Percentiles rank a stretch among this genome's conserved stretches.
These are phyloP conservation scores for Rhizopus stolonifer DNA, from an alignment of 371 early-diverging fungal species.

Conservation along the genomic window DNA sequence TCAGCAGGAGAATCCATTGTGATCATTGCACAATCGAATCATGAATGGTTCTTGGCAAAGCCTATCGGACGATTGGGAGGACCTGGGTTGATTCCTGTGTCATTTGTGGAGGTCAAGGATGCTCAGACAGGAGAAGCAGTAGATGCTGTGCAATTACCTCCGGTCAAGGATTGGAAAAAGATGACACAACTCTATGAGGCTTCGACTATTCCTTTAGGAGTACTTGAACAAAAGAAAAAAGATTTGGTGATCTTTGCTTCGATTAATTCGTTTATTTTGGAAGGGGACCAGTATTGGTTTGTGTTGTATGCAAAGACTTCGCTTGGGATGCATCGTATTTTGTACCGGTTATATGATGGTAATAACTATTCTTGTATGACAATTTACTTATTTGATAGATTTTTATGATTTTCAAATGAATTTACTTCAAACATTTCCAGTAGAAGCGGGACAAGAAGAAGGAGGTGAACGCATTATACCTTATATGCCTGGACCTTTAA, in stretches of 20 bases:
- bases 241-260: constrained; percentile 45
- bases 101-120: constrained; percentile 76
- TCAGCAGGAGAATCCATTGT: constrained; percentile 73
- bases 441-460: constrained; percentile 64
- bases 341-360: constrained; percentile 68
- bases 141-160: constrained; percentile 51
- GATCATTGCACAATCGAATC: constrained; percentile 76
- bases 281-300: constrained; percentile 65
- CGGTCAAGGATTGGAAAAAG: constrained; percentile 73
- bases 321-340: constrained; percentile 46
- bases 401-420: constrained; percentile 74
- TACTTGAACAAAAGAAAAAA: constrained; percentile 11
- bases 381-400: constrained; percentile 42
- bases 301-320: constrained; percentile 51
- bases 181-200: constrained; percentile 50
- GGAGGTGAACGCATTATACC: constrained; percentile 64
- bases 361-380: background rate
- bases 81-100: constrained; percentile 79
- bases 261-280: constrained; percentile 56
- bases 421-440: constrained; percentile 64
- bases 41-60: constrained; percentile 84
- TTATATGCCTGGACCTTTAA: constrained; percentile 66
- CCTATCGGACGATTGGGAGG: constrained; percentile 65
- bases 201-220: constrained; percentile 43
- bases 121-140: constrained; percentile 61